Evolutionary conservation across 345 rosid species (phyloP), one percentile per base, ranked within the genome.

Genomic region (Carallia pectinifolia): DNA sequence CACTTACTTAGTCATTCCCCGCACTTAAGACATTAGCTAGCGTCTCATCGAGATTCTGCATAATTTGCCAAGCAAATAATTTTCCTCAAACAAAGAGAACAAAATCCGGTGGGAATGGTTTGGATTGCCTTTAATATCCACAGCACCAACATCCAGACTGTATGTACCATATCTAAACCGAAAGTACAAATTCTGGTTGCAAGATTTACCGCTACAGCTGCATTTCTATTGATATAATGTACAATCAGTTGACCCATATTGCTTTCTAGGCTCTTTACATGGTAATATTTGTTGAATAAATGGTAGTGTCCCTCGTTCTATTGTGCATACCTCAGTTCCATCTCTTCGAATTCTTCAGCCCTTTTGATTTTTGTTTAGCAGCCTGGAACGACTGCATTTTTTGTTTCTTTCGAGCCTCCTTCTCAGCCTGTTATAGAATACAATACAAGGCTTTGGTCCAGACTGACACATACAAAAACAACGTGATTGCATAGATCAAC

Each of bases 351-450:
- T 95, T 95, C 85, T 95, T 94, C 70, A 23, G 6, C 17, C 90
- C 89, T 78, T 91, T 93, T 0, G 97, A 89, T 69, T 87, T 93
- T 70, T 90, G 97, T 76, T 91, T 95, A 3, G 97, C 87, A 30
- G 89, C 90, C 72, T 91, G 99, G 56, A 90, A 95, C 5, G 97
- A 93, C 81, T 90, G 87, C 85, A 85, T 61, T 80, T 86, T 91
- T 77, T 91, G 97, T 71, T 94, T 91, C 96, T 91, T 94, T 77
- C 87, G 75, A n/a, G 90, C 99, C 40, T 86, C 99, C 85, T 91
- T 94, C 85, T 91, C 97, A 0, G 97, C 97, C 95, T 89, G 84
- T 75, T 33, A 10, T 15, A 1, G 12, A 39, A 61, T 16, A 63
- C 30, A 37, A 47, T 29, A 19, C 39, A n/a, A 15, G 7, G 31